Conservation (phyloP, 352 stramenopile genomes). For the Phytophthora pisi region DNA sequence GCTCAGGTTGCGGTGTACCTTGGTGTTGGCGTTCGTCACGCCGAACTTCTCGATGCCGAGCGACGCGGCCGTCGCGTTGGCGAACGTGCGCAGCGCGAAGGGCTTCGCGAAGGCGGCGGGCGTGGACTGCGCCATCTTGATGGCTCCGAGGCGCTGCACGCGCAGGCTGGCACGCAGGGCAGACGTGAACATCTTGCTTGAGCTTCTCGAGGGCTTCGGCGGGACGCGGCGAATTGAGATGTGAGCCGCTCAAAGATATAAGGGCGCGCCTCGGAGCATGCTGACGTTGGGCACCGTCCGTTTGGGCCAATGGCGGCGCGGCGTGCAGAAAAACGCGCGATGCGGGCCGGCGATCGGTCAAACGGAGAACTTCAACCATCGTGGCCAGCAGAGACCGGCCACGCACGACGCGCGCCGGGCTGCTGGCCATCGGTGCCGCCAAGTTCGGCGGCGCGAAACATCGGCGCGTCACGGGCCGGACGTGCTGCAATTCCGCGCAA, state of each 20-base stretch:
- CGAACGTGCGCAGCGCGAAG: conserved; percentile 45
- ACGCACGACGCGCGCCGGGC: neutral
- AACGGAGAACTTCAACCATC: conserved; percentile 30
- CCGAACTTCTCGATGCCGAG: conserved; percentile 90
- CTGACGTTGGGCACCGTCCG: neutral
- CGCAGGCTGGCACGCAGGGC: conserved; percentile 63
- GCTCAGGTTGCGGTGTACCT: conserved; percentile 93
- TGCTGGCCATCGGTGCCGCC: conserved; percentile 26
- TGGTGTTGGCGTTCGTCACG: conserved; percentile 89
- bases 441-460: conserved; percentile 25
- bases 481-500: conserved; percentile 24
- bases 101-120: conserved; percentile 9
- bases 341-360: conserved; percentile 16
- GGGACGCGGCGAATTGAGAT: conserved; percentile 45
- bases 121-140: conserved; percentile 16
- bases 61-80: conserved; percentile 50
- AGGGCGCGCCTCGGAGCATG: no score
- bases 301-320: conserved; percentile 14
- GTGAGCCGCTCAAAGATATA: conserved; percentile 38
- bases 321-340: conserved; percentile 13
- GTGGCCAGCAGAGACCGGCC: conserved; percentile 10
- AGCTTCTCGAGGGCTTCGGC: conserved; percentile 3
- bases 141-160: conserved; percentile 47
- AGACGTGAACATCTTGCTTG: conserved; percentile 56
- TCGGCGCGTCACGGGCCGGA: conserved; percentile 26